A percentile compares a stretch with the other conserved stretches of the same genome.
Conservation (phyloP, 495 filamentous ascomycete genomes). For the Penicillium cinerascens region DNA sequence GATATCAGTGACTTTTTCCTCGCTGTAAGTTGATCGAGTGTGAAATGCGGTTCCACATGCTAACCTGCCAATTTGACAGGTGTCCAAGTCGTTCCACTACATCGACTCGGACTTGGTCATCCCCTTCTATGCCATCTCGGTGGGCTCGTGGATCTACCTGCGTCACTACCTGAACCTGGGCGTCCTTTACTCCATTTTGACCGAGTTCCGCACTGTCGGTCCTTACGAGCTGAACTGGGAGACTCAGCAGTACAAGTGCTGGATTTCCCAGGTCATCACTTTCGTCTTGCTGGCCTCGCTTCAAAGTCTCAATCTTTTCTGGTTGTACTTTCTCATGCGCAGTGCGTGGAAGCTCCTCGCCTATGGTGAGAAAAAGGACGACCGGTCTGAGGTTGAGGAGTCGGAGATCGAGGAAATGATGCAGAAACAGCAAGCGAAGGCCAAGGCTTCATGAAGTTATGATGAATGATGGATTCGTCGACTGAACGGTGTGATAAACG, state of each 20-base stretch:
- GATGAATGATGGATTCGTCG: not conserved
- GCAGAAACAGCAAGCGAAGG: not conserved
- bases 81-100: constrained; percentile 87
- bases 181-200: constrained; percentile 72
- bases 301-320: constrained; percentile 73
- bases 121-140: constrained; percentile 75
- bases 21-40: constrained; percentile 56
- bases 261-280: constrained; percentile 62
- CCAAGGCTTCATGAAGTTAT: not conserved
- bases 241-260: constrained; percentile 69
- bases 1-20: constrained; percentile 93
- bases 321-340: constrained; percentile 68
- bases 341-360: constrained; percentile 20
- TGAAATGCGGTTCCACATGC: not conserved
- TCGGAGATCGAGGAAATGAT: constrained; percentile 4
- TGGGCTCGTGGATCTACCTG: constrained; percentile 77
- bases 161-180: constrained; percentile 82
- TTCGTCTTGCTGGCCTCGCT: constrained; percentile 59
- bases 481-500: not conserved
- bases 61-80: constrained; percentile 40
- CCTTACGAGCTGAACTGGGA: constrained; percentile 78
- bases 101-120: constrained; percentile 63
- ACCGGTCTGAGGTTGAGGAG: constrained; percentile 21
- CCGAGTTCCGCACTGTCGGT: constrained; percentile 75
- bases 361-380: constrained; percentile 27